Base-by-base conservation (phyloP, 306 rosid species). In the Vigna unguiculata region DNA sequence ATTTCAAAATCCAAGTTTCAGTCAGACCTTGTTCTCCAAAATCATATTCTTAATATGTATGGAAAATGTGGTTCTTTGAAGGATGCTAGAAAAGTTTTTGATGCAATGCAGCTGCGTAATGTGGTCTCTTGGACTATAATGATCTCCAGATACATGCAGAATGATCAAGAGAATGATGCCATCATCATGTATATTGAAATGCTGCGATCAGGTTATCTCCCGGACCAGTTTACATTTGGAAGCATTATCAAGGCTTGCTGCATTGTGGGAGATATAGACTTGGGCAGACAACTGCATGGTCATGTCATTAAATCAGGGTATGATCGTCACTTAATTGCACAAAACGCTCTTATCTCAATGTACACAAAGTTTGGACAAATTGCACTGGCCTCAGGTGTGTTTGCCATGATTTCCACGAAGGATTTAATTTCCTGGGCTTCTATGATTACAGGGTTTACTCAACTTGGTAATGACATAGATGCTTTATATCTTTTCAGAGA, bases 381-480 rank as follows among this genome's bases (percentile, higher is more conserved):
- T 49, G 69, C 60, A 52, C 80, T 78, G 14, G 96, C 97, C 25
- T 83, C 57, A 11, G 69, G 61, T 76, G 85, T 90, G 34, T 92
- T 92, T 78, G 55, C 86, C 15, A 81, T 20, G 84, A 88, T 85
- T 71, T 61, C 59, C 36, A 71, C 46, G 5, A 92, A 86, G 86
- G 93, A 90, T 84, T 86, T 92, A 74, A 83, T 92, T 77, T 88
- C 97, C 32, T 90, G 93, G 96, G 82, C 93, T 20, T 87, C 96
- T 46, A 90, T 92, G 85, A 90, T 88, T 80, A 80, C 88, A 2
- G 97, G 96, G 69, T 87, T 83, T 80, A 83, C 93, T 17, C 96
- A 84, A 78, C 88, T 85, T 70, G 96, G 92, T 57, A 85, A 81
- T 81, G 88, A 81, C 60, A 68, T 80, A n/a, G 88, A 92, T 78